Base-by-base conservation (phyloP, 805 yeast genomes). In the Barnettozyma populi region DNA sequence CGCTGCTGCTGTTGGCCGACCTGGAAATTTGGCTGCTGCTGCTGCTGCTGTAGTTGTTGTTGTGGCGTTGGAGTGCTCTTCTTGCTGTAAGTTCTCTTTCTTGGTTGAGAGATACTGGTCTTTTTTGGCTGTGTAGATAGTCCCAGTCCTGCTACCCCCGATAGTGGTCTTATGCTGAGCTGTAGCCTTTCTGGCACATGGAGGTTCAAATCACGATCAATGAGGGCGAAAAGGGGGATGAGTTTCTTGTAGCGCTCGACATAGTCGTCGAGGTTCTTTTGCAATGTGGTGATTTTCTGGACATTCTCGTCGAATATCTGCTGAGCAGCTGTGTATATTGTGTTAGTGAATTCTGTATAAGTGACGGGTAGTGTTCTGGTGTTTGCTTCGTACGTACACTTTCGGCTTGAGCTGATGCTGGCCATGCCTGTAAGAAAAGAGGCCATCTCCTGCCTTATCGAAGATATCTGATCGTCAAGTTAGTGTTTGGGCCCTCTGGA, bases 161-260 rank as follows among this genome's bases (percentile, higher is more conserved):
- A 34, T 34, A 50, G 45, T 27, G 56, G 86, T 75, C 66, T 77
- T 79, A 41, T 87, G 88, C 65, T 82, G 77, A 52, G 86, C 88
- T 51, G 94, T 88, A 13, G 88, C 88, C 36, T 71, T 71, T 48
- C 78, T 73, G 41, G 88, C 64, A 50, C 78, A 83, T 55, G 71
- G 62, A 52, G 80, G 72, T 72, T 76, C 51, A 74, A 53, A 36
- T 71, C 73, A 36, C 69, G 69, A 54, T 74, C 75, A 1, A 76
- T 70, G 36, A 75, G 58, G 49, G 72, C 73, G 29, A 76, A 63
- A n/a, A 76, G 62, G 3, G 80, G 79, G 1, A 70, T 59, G 9
- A 76, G 64, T 47, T 67, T 69, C 50, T 70, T 72, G 55, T 73
- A 76, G 45, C 75, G 70, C 5, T 60, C 66, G 46, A 77, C 73